Evolutionary conservation across 805 yeast genomes (phyloP).

Genomic region (Wickerhamiella shivajii): DNA sequence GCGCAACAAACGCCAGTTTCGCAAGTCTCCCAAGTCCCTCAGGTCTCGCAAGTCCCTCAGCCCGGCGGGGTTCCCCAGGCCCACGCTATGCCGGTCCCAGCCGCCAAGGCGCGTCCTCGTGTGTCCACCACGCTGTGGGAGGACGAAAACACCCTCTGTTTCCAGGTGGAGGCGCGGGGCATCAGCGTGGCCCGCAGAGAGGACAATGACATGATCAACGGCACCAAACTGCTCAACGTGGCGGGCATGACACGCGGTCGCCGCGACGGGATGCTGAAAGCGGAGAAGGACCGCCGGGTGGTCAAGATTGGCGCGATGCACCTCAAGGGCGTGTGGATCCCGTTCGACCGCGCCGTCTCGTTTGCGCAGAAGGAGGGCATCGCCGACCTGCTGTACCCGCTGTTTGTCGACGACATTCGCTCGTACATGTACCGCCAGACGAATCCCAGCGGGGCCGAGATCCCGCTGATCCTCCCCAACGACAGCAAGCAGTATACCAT

Average conservation of each 20-base stretch:
- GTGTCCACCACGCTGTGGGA: conserved; percentile 83
- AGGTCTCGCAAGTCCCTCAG: too few relatives aligned
- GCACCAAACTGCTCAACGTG: conserved; percentile 69
- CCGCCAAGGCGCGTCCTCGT: conserved; percentile 26
- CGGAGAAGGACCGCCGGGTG: conserved; percentile 64
- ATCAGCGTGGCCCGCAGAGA: conserved; percentile 71
- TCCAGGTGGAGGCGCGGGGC: conserved; percentile 71
- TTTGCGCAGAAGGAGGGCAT: conserved; percentile 72
- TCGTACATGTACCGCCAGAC: conserved; percentile 12
- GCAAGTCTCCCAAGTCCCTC: too few relatives aligned
- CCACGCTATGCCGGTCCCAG: background rate
- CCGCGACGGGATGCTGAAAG: conserved; percentile 73
- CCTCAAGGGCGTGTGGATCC: conserved; percentile 83
- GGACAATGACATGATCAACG: conserved; percentile 80
- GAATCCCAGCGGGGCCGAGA: conserved; percentile 7
- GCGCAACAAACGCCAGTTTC: too few relatives aligned
- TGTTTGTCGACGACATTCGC: conserved; percentile 55
- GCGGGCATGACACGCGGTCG: conserved; percentile 81
- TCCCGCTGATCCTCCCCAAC: conserved; percentile 5
- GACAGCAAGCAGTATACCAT: conserved; percentile 7
- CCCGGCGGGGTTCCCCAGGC: background rate
- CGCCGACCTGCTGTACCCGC: conserved; percentile 51
- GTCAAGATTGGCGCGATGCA: conserved; percentile 82
- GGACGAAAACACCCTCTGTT: conserved; percentile 71
- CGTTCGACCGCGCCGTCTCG: conserved; percentile 66